Conservation (phyloP, 164 flowering plant genomes). For the Nymphaea thermarum region DNA sequence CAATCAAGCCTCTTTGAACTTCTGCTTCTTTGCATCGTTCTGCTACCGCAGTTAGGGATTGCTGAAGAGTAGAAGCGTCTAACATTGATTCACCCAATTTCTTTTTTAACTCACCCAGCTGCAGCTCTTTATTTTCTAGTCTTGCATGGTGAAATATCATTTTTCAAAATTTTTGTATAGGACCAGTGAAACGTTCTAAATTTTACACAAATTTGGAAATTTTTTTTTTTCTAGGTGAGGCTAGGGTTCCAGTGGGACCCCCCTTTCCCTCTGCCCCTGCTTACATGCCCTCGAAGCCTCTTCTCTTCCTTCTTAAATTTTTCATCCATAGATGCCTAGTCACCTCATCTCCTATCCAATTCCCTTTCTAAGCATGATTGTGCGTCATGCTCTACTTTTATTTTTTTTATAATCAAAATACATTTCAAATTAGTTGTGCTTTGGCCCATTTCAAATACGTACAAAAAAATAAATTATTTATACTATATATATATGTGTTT, state of each 20-base stretch:
- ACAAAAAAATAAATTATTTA: too few relatives aligned
- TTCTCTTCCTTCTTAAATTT: conserved; percentile 77
- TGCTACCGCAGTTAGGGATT: conserved; percentile 31
- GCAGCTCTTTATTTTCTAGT: conserved; percentile 28
- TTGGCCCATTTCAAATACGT: too few relatives aligned
- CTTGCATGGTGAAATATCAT: conserved; percentile 44
- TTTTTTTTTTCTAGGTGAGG: too few relatives aligned
- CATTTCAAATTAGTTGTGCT: too few relatives aligned
- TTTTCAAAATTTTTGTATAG: too few relatives aligned
- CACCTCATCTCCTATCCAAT: conserved; percentile 76
- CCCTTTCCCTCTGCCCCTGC: conserved; percentile 97
- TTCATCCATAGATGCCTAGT: conserved; percentile 78
- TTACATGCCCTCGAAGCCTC: conserved; percentile 81
- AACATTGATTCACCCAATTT: conserved; percentile 25
- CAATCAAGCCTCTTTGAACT: conserved; percentile 40
- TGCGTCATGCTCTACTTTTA: conserved; percentile 36
- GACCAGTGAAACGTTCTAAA: too few relatives aligned
- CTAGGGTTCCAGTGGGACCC: conserved; percentile 82
- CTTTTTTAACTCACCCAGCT: conserved; percentile 33
- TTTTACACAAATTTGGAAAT: too few relatives aligned
- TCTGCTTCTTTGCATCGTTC: conserved; percentile 34
- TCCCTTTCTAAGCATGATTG: conserved; percentile 66
- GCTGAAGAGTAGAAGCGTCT: conserved; percentile 35
- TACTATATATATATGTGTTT: too few relatives aligned
- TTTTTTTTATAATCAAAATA: too few relatives aligned